phyloP scores from a whole-genome alignment of 2,329 filamentous ascomycete genomes.

The Colletotrichum liaoningense region DNA sequence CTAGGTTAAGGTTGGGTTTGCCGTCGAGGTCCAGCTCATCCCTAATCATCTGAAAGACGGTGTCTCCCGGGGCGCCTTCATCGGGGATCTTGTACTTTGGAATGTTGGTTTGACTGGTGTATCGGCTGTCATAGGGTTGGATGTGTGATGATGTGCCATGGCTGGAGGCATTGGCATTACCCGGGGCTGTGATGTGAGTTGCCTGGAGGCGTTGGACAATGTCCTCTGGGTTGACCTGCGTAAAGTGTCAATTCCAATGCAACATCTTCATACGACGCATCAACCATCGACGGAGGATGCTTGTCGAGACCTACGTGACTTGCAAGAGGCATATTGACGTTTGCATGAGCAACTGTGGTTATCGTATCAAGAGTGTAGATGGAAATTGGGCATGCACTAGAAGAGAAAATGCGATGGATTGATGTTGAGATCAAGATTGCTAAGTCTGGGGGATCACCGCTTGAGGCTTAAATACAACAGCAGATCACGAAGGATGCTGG shows the following conservation, averaged over 20 bases:
- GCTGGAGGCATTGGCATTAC: conserved; percentile 47
- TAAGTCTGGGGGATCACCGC: neutral
- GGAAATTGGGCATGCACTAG: neutral
- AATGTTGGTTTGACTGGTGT: conserved; percentile 64
- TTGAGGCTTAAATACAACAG: conserved; percentile 27
- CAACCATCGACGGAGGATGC: neutral
- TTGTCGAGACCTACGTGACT: conserved; percentile 21
- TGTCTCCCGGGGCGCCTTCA: conserved; percentile 69
- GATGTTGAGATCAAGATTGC: neutral
- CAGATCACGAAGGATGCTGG: neutral
- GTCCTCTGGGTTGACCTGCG: conserved; percentile 65
- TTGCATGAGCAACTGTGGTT: neutral
- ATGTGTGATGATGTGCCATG: conserved; percentile 59
- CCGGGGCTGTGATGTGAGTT: conserved; percentile 49
- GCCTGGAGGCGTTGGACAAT: conserved; percentile 65
- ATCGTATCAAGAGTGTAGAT: neutral
- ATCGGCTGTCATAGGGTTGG: conserved; percentile 68
- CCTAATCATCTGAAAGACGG: conserved; percentile 73
- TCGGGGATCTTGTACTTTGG: conserved; percentile 69
- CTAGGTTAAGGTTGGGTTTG: conserved; percentile 75
- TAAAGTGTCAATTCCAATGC: neutral
- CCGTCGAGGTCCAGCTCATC: conserved; percentile 75
- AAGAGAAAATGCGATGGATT: neutral
- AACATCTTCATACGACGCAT: neutral
- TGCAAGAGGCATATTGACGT: conserved; percentile 33